Conservation (phyloP, 2,329 filamentous ascomycete species). For the Teratosphaeria zuluensis region DNA sequence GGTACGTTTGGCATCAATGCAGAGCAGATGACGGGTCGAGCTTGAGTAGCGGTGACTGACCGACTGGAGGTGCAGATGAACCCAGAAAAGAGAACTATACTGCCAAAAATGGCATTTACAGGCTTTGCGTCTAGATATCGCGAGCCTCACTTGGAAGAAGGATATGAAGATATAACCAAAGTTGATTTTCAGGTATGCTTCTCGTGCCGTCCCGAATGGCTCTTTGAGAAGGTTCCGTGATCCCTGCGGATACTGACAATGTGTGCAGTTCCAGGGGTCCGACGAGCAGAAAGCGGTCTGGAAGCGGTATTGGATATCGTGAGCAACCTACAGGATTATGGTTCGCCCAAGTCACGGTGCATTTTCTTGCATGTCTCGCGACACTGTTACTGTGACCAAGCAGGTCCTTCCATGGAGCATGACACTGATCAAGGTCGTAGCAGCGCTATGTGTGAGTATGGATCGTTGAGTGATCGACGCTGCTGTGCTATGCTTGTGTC, state of each 20-base stretch:
- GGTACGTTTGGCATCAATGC: conserved; percentile 13
- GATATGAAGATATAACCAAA: conserved; percentile 69
- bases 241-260: background rate
- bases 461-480: background rate
- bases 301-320: conserved; percentile 62
- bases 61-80: conserved; percentile 50
- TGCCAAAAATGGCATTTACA: conserved; percentile 74
- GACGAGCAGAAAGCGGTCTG: conserved; percentile 61
- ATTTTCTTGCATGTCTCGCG: background rate
- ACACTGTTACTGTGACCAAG: background rate
- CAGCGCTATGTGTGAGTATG: background rate
- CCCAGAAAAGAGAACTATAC: conserved; percentile 62
- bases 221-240: background rate
- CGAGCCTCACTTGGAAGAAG: conserved; percentile 63
- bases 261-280: conserved; percentile 55
- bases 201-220: background rate
- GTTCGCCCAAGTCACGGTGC: background rate
- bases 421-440: background rate
- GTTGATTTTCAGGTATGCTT: conserved; percentile 58
- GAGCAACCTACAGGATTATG: conserved; percentile 1
- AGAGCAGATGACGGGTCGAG: background rate
- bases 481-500: background rate
- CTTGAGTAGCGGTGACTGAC: conserved; percentile 6
- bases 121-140: conserved; percentile 65
- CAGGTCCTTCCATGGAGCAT: background rate